Percentiles rank a stretch among this genome's conserved stretches.
These are phyloP conservation scores for Pichia sp. DNA, from an alignment of 1,139 yeast genomes.

Conservation along the genomic window DNA sequence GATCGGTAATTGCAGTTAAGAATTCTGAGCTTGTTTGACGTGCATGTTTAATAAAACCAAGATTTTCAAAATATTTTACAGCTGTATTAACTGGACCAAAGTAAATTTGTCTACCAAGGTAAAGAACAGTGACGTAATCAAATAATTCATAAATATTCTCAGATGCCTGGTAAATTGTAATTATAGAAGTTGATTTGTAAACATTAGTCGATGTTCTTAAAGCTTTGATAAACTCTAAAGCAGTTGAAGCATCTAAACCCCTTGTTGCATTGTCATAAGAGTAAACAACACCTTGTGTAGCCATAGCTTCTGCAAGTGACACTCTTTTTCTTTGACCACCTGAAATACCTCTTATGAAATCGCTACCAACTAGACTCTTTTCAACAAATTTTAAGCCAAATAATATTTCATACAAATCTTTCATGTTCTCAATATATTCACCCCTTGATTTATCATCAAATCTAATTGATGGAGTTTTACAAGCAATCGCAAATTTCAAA, in stretches of 20 bases:
- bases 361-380: conserved; percentile 65
- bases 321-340: conserved; percentile 84
- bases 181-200: conserved; percentile 54
- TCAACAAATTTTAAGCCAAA: conserved; percentile 48
- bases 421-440: conserved; percentile 33
- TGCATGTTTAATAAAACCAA: conserved; percentile 66
- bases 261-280: conserved; percentile 75
- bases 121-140: conserved; percentile 66
- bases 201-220: conserved; percentile 57
- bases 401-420: conserved; percentile 45
- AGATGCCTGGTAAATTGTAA: conserved; percentile 79
- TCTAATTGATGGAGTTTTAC: conserved; percentile 40
- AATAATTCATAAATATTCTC: conserved; percentile 71
- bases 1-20: conserved; percentile 71
- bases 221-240: conserved; percentile 66
- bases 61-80: conserved; percentile 49
- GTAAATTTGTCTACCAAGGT: conserved; percentile 72
- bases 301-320: conserved; percentile 61
- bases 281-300: conserved; percentile 53
- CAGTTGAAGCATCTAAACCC: conserved; percentile 74
- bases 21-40: conserved; percentile 83
- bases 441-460: conserved; percentile 34
- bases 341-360: conserved; percentile 67
- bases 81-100: conserved; percentile 60
- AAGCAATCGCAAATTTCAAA: conserved; percentile 37